Evolutionary conservation across 306 rosid genomes (phyloP).

Genomic region (Gastrolobium villosum): DNA sequence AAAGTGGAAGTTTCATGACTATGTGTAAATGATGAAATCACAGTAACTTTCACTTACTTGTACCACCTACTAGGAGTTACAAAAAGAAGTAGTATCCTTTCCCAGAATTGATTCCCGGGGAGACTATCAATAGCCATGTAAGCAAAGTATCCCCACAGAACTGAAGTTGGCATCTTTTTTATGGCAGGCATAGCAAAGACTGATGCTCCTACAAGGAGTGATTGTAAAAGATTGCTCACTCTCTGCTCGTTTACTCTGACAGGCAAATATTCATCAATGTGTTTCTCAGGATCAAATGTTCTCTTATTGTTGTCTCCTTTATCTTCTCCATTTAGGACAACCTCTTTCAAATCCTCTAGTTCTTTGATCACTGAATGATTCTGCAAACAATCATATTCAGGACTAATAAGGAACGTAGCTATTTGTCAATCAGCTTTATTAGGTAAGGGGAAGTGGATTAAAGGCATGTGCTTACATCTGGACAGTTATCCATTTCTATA

Average conservation of each 20-base stretch:
- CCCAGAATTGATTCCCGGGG: conserved; percentile 94
- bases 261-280: conserved; percentile 79
- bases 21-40: conserved; percentile 12
- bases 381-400: conserved; percentile 56
- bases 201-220: conserved; percentile 81
- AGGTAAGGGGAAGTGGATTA: background rate
- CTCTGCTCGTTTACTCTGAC: conserved; percentile 93
- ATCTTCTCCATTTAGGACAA: conserved; percentile 67
- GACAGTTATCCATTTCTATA: conserved; percentile 75
- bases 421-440: background rate
- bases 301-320: conserved; percentile 47
- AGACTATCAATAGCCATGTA: conserved; percentile 97
- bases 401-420: conserved; percentile 20
- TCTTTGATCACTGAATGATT: conserved; percentile 65
- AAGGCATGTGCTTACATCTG: conserved; percentile 51
- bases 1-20: conserved; percentile 7
- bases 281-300: conserved; percentile 78
- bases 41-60: conserved; percentile 68
- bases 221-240: conserved; percentile 86
- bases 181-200: conserved; percentile 78
- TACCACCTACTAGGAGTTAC: conserved; percentile 71
- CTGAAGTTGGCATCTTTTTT: conserved; percentile 84
- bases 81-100: conserved; percentile 74
- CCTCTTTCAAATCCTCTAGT: conserved; percentile 76
- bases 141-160: conserved; percentile 93